These are phyloP conservation scores for Cudoniella acicularis DNA, from an alignment of 495 filamentous ascomycete species.

Conservation along the genomic window DNA sequence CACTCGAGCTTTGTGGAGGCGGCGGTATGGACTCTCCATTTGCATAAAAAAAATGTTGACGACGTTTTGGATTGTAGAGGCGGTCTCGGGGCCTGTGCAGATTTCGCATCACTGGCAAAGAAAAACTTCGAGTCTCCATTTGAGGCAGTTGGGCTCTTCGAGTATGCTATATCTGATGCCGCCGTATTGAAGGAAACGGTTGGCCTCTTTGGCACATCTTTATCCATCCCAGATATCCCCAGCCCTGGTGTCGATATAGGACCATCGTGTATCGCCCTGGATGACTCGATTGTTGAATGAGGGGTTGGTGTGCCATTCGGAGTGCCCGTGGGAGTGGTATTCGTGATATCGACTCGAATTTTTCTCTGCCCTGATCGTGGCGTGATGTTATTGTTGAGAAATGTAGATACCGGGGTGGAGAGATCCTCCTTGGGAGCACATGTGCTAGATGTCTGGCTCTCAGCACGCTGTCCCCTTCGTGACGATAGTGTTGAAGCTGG, in stretches of 20 bases:
- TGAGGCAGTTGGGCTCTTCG: constrained; percentile 22
- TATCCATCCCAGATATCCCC: constrained; percentile 24
- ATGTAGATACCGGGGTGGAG: constrained; percentile 48
- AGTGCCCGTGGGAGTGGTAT: constrained; percentile 56
- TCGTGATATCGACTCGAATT: constrained; percentile 60
- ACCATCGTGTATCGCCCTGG: constrained; percentile 13
- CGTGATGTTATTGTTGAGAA: constrained; percentile 64
- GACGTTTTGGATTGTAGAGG: constrained; percentile 30
- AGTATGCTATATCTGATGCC: constrained; percentile 17
- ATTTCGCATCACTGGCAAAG: constrained; percentile 66
- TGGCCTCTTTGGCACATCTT: constrained; percentile 31
- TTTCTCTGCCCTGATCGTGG: constrained; percentile 66
- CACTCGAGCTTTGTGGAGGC: constrained; percentile 29
- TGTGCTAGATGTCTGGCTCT: constrained; percentile 30
- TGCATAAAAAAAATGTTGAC: constrained; percentile 55
- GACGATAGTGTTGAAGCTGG: constrained; percentile 32
- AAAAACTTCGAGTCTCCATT: constrained; percentile 60
- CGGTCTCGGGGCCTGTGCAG: constrained; percentile 28
- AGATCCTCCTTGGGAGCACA: constrained; percentile 33
- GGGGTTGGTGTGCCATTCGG: constrained; percentile 36
- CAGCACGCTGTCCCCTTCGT: constrained; percentile 33
- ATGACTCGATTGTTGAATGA: constrained; percentile 31
- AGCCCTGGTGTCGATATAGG: constrained; percentile 15
- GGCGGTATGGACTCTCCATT: constrained; percentile 38
- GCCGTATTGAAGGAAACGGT: constrained; percentile 28